Base-by-base conservation (phyloP, 257 asterid species). In the Solanum chaucha region DNA sequence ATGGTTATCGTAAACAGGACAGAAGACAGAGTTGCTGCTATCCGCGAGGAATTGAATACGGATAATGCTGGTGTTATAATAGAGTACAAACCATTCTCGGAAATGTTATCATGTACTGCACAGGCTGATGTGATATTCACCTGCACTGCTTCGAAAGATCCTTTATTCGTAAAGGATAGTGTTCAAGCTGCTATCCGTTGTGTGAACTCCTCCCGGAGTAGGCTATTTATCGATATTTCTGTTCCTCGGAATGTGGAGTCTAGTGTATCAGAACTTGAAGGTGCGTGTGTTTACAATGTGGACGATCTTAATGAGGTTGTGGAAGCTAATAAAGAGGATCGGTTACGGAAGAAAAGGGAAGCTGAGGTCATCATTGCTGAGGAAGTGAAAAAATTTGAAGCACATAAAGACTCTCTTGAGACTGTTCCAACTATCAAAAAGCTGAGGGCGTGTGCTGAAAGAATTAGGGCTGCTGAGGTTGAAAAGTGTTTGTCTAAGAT, bases 181-280 rank as follows among this genome's bases (percentile, higher is more conserved):
- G 96, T 95, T 84, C 93, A 88, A 85, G 82, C 34, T 11, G 8
- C 72, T 65, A 92, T 96, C 8, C 93, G 94, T 19, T 91, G 91
- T 1, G 92, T 88, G 88, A 89, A 91, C 87, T 82, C 93, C 15
- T 55, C 64, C 24, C 24, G 87, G 82, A 17, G 83, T 87, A 93
- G 95, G 88, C 92, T 95, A 86, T 95, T 95, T 88, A 36, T 95
- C 7, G 98, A 96, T 88, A 95, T 96, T 85, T 92, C 99, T 26
- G 98, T 95, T 74, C 99, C 99, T 22, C 88, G 99, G 34, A 97
- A 97, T 28, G 98, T 95, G 90, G 99, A 89, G n/a, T 46, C 98
- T 20, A 91, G 91, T 20, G 96, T 95, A 12, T 89, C 94, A 2
- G 98, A 93, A 38, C 88, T 97, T 24, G 93, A 93, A 80, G 89